phyloP scores from a whole-genome alignment of 1,284 basidiomycete species.

The Nidula niveotomentosa region DNA sequence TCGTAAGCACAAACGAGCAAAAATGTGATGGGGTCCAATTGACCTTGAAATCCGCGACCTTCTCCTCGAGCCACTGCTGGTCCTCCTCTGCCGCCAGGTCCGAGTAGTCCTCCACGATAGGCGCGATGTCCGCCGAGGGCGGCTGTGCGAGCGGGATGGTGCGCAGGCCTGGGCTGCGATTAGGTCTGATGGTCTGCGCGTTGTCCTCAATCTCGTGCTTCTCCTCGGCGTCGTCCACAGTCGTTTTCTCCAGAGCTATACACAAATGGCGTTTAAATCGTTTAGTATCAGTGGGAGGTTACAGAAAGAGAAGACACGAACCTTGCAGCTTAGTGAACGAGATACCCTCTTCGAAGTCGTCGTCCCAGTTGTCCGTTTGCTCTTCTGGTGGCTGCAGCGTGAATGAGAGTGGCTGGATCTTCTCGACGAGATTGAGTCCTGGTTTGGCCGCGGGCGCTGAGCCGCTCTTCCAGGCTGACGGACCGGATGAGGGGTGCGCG shows the following conservation, averaged over 20 bases:
- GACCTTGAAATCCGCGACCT: constrained; percentile 83
- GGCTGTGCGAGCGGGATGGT: constrained; percentile 56
- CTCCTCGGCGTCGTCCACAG: constrained; percentile 66
- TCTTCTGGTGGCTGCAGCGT: constrained; percentile 72
- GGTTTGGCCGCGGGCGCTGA: constrained; percentile 30
- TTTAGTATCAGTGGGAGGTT: neutral
- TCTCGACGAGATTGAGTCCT: constrained; percentile 48
- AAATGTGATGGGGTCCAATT: constrained; percentile 7
- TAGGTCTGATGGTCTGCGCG: constrained; percentile 74
- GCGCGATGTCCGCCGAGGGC: constrained; percentile 56
- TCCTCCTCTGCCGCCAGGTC: constrained; percentile 80
- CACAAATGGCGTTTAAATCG: neutral
- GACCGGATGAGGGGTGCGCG: constrained; percentile 17
- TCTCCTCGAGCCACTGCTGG: constrained; percentile 67
- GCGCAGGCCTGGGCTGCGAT: constrained; percentile 58
- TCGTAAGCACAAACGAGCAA: constrained; percentile 2
- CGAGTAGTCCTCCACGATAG: constrained; percentile 88
- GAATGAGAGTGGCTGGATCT: constrained; percentile 56
- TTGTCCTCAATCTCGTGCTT: constrained; percentile 70
- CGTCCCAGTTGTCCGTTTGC: constrained; percentile 95
- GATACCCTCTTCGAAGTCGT: constrained; percentile 95
- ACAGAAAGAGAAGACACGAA: constrained; percentile 19
- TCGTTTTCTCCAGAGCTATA: constrained; percentile 61
- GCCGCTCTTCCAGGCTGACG: constrained; percentile 30
- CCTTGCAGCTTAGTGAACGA: constrained; percentile 85